Percentiles rank a stretch among this genome's conserved stretches.
Evolutionary conservation across 2,329 filamentous ascomycete species (phyloP).

Genomic region (Chaetomium olivaceum): DNA sequence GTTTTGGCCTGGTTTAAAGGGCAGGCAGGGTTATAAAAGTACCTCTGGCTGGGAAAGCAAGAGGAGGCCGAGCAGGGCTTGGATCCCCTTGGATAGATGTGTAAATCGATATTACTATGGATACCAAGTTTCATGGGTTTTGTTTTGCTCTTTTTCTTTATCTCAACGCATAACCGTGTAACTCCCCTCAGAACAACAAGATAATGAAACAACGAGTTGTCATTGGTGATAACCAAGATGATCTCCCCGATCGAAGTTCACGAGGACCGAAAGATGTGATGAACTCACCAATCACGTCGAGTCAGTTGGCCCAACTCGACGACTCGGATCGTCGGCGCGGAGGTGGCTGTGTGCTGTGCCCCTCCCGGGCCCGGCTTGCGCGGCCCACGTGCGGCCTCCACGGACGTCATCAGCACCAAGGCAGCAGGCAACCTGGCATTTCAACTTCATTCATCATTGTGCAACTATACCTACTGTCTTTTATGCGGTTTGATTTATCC

Average conservation of each 20-base stretch:
- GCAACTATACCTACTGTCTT: neutral
- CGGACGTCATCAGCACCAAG: neutral
- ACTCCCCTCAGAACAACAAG: too few species aligned
- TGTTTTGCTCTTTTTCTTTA: neutral
- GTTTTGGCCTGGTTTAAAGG: neutral
- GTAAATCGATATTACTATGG: neutral
- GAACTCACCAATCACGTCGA: neutral
- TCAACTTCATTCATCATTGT: neutral
- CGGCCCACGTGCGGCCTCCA: neutral
- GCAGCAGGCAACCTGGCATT: conserved; percentile 1
- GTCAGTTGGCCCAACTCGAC: neutral
- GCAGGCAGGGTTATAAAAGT: neutral
- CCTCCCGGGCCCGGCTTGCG: conserved; percentile 1
- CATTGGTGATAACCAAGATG: too few species aligned
- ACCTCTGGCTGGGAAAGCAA: neutral
- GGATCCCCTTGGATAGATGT: conserved; percentile 6
- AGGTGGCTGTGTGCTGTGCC: conserved; percentile 2
- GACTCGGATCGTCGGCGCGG: neutral
- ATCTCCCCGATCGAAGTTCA: neutral
- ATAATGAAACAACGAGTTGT: too few species aligned
- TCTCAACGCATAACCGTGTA: neutral
- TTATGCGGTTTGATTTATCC: neutral
- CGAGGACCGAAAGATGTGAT: neutral
- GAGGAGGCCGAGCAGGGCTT: conserved; percentile 2
- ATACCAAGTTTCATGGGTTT: neutral